phyloP scores from a whole-genome alignment of 495 filamentous ascomycete genomes.

The Penicillium egyptiacum region DNA sequence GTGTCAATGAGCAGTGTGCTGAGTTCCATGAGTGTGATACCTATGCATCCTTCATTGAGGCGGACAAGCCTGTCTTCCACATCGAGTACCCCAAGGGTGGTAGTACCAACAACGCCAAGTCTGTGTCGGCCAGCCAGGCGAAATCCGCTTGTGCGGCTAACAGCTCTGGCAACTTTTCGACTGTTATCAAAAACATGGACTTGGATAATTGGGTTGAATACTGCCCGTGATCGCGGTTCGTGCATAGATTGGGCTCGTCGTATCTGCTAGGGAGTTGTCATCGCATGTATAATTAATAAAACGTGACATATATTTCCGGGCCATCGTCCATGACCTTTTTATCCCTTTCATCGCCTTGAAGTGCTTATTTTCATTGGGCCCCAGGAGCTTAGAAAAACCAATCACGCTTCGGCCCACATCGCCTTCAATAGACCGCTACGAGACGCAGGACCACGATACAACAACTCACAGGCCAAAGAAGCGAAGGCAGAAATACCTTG shows the following conservation, averaged over 20 bases:
- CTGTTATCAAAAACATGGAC: conserved; percentile 63
- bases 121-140: conserved; percentile 30
- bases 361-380: neutral
- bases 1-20: conserved; percentile 72
- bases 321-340: neutral
- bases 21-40: conserved; percentile 57
- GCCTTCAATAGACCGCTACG: neutral
- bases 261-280: neutral
- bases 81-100: conserved; percentile 64
- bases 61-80: conserved; percentile 69
- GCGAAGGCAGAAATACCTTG: neutral
- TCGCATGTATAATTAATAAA: conserved; percentile 17
- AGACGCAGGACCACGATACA: neutral
- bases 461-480: neutral
- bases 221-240: conserved; percentile 29
- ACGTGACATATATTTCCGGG: conserved; percentile 1
- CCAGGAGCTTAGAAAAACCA: neutral
- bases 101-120: conserved; percentile 39
- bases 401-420: neutral
- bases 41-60: conserved; percentile 56
- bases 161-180: conserved; percentile 54
- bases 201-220: conserved; percentile 59
- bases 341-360: neutral
- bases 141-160: conserved; percentile 37
- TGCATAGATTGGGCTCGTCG: neutral